Conservation (phyloP, 371 early-diverging fungal species). For the Syncephalastrum monosporum region DNA sequence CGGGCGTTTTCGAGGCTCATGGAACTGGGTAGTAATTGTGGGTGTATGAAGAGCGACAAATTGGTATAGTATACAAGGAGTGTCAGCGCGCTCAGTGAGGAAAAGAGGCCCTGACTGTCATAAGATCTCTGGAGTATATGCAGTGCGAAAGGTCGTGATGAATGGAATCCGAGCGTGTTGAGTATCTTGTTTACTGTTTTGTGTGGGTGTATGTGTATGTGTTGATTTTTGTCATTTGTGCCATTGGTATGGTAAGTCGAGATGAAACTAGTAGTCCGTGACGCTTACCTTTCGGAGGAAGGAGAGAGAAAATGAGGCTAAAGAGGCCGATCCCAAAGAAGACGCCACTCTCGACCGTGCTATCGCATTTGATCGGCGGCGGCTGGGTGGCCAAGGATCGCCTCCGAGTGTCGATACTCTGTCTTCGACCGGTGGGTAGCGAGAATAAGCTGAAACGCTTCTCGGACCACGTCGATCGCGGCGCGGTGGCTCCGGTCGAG, state of each 20-base stretch:
- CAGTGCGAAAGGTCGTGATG: conserved; percentile 48
- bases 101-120: conserved; percentile 35
- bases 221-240: neutral
- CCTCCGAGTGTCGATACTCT: conserved; percentile 12
- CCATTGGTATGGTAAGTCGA: neutral
- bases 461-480: conserved; percentile 18
- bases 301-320: conserved; percentile 44
- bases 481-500: conserved; percentile 4
- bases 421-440: conserved; percentile 14
- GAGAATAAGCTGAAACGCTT: conserved; percentile 30
- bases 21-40: conserved; percentile 38
- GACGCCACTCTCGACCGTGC: conserved; percentile 40
- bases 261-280: too few species aligned
- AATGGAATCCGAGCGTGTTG: conserved; percentile 49
- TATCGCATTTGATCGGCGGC: conserved; percentile 5
- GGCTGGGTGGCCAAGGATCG: neutral
- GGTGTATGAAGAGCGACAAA: conserved; percentile 46
- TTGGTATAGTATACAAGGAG: conserved; percentile 48
- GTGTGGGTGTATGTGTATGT: neutral
- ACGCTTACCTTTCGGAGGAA: conserved; percentile 44
- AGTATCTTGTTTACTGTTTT: conserved; percentile 38
- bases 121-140: conserved; percentile 41
- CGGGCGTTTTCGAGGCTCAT: conserved; percentile 34
- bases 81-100: conserved; percentile 38
- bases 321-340: conserved; percentile 48